Conservation (phyloP, 23 red algal genomes). For the Gracilaria gracilis region DNA sequence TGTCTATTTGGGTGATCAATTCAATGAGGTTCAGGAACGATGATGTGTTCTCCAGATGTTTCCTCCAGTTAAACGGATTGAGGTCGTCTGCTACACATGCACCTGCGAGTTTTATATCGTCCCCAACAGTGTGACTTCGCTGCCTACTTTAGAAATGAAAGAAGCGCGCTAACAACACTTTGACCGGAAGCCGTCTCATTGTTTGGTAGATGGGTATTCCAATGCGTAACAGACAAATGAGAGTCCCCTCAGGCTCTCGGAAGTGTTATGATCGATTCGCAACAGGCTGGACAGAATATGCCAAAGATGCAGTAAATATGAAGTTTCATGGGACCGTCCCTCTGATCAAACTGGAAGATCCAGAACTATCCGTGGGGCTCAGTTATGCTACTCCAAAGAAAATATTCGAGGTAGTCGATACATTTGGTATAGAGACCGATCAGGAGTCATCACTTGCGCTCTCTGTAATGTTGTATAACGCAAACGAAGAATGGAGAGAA, state of each 20-base stretch:
- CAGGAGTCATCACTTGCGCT: background rate
- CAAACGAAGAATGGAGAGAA: constrained; percentile 16
- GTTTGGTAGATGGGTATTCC: too few relatives aligned
- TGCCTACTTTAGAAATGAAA: too few relatives aligned
- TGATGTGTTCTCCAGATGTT: too few relatives aligned
- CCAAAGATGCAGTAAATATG: constrained; percentile 13
- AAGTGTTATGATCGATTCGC: constrained; percentile 35
- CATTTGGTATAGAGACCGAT: background rate
- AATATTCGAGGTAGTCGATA: background rate
- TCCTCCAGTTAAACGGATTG: too few relatives aligned
- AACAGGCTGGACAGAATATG: constrained; percentile 30
- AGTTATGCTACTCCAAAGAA: constrained; percentile 23
- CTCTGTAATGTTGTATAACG: constrained; percentile 12
- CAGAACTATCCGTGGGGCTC: background rate
- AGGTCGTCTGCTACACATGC: too few relatives aligned
- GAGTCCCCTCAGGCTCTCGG: background rate
- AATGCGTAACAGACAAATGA: background rate
- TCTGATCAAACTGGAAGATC: constrained; percentile 16
- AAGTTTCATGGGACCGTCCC: background rate
- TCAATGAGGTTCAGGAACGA: too few relatives aligned
- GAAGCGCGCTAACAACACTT: too few relatives aligned
- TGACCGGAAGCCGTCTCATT: too few relatives aligned
- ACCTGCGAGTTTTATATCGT: too few relatives aligned
- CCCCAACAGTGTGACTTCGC: too few relatives aligned
- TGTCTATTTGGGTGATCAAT: too few relatives aligned